Base-by-base conservation (phyloP, 495 filamentous ascomycete genomes). In the Xylaria sp. region DNA sequence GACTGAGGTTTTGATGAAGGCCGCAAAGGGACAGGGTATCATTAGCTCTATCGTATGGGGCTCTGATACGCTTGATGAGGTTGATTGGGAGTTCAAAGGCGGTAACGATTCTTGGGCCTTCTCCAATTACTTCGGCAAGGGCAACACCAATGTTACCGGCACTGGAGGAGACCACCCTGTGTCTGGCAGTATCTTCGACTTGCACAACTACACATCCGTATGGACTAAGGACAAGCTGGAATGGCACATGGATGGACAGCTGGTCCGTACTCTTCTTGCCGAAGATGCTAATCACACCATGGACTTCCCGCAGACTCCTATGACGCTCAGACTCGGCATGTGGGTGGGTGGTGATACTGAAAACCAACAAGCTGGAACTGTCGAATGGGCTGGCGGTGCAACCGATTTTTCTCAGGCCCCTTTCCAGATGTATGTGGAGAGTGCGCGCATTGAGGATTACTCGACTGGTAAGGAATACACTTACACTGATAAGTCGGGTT, bases 51-150 rank as follows among this genome's bases (percentile, higher is more conserved):
- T 94, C 64, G 93, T 97, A 50, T 84, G 95, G 74, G 88, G 93
- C 74, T 94, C 92, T 41, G 94, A 97, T 73, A 90, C 92, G 73
- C 84, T 97, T 24, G 94, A 97, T 76, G 94, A 97, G 77, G 91
- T 97, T 68, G 94, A 97, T 79, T 95, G 91, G 91, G 94, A 95
- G 78, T 95, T 92, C 83, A 86, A 93, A 24, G 92, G 93, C 58
- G 88, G 86, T 37, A 88, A 93, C 73, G 78, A 80, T 52, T 83
- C 82, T 55, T 77, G 85, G 31, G 92, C 88, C 19, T 88, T 92
- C 74, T 94, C 85, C 82, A 97, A 97, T 82, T 97, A 93, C 76
- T 97, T 94, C 73, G 93, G 94, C 75, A 95, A 96, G 79, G 93
- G 93, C 46, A 79, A 88, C 19, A 79, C 73, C 72, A 57, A 71